phyloP scores from a whole-genome alignment of 352 stramenopile genomes.

The Phytophthora ohioensis region DNA sequence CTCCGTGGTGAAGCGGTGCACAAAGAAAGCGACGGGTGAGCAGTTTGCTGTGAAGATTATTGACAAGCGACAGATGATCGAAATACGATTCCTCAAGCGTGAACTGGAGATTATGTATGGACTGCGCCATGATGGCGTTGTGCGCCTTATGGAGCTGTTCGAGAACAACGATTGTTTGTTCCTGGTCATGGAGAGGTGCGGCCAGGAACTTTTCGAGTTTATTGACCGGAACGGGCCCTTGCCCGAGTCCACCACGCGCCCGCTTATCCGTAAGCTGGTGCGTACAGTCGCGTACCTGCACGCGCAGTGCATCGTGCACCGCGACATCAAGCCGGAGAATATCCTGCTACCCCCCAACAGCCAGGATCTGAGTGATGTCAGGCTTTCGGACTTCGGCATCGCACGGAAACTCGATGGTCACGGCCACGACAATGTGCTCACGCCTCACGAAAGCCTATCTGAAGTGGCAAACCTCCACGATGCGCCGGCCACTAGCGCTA shows the following conservation, averaged over 20 bases:
- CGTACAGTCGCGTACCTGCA: slow-evolving; percentile 87
- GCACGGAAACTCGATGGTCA: slow-evolving; percentile 74
- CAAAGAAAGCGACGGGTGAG: slow-evolving; percentile 38
- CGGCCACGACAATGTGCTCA: slow-evolving; percentile 61
- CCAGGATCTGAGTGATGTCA: slow-evolving; percentile 77
- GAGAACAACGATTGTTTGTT: slow-evolving; percentile 79
- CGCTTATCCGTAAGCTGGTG: slow-evolving; percentile 79
- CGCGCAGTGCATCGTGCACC: slow-evolving; percentile 83
- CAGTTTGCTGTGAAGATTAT: slow-evolving; percentile 84
- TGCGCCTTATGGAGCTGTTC: slow-evolving; percentile 83
- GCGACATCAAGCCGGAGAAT: slow-evolving; percentile 90
- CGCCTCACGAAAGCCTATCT: slow-evolving; percentile 74
- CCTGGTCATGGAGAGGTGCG: slow-evolving; percentile 85
- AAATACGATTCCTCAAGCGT: slow-evolving; percentile 83
- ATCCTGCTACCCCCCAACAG: slow-evolving; percentile 67
- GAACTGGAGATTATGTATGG: slow-evolving; percentile 90
- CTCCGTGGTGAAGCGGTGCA: slow-evolving; percentile 79
- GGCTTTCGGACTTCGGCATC: slow-evolving; percentile 88
- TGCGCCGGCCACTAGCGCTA: slow-evolving; percentile 15
- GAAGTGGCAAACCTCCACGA: slow-evolving; percentile 74
- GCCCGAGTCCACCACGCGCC: slow-evolving; percentile 67
- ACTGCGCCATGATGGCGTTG: slow-evolving; percentile 76
- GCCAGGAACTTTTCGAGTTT: slow-evolving; percentile 85
- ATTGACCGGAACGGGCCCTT: slow-evolving; percentile 81
- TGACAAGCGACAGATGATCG: slow-evolving; percentile 85